Conservation (phyloP, 75 land plant species). For the Selaginella moellendorffii region DNA sequence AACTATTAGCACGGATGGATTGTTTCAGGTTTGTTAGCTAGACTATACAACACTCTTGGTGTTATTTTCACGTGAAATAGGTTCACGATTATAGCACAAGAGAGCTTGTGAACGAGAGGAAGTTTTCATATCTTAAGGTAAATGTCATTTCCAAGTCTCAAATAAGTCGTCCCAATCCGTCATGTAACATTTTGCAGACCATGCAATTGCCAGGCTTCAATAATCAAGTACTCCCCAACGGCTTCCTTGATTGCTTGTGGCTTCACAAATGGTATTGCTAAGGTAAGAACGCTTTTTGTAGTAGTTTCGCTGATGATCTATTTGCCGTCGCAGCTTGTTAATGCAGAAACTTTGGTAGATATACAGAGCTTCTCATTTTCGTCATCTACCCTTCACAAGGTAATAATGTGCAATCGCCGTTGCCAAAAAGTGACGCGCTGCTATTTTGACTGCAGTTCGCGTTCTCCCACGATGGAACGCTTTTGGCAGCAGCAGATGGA, state of each 20-base stretch:
- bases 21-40: slow-evolving; percentile 14
- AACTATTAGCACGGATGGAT: slow-evolving; percentile 9
- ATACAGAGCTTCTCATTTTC: slow-evolving; percentile 21
- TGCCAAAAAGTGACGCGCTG: too few relatives aligned
- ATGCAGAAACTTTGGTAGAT: slow-evolving; percentile 12
- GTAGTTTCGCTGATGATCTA: not conserved
- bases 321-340: slow-evolving; percentile 11
- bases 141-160: not conserved
- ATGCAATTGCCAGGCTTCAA: slow-evolving; percentile 8
- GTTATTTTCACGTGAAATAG: too few relatives aligned
- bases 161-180: too few relatives aligned
- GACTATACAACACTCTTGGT: too few relatives aligned
- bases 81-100: slow-evolving; percentile 8
- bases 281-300: too few relatives aligned
- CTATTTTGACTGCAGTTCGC: slow-evolving; percentile 15
- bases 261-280: slow-evolving; percentile 18
- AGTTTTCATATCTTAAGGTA: slow-evolving; percentile 4
- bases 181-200: not conserved
- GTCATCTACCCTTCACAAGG: slow-evolving; percentile 13
- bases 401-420: not conserved
- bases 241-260: slow-evolving; percentile 18
- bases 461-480: slow-evolving; percentile 16
- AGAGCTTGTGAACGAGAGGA: not conserved
- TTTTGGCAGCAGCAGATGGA: slow-evolving; percentile 17
- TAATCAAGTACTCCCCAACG: slow-evolving; percentile 12